Base-by-base conservation (phyloP, 2,329 filamentous ascomycete genomes). In the Colletotrichum tabaci region DNA sequence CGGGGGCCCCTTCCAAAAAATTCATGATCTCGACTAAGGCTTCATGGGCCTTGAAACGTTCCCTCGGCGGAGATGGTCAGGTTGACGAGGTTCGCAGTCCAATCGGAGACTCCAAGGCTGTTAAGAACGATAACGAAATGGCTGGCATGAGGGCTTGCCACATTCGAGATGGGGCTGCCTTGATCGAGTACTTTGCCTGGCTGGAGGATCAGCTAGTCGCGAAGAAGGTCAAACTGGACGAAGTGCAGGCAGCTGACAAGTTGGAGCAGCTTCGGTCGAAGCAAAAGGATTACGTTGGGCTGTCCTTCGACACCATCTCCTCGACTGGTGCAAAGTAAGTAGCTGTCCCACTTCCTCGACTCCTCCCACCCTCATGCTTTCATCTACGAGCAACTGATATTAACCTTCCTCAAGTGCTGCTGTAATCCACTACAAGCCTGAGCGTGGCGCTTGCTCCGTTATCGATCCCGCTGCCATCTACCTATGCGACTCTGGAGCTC, bases 101-200 rank as follows among this genome's bases (percentile, higher is more conserved):
- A 1, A 89, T 99, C 69, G 92, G 91, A 5, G 95, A 98, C 82
- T 90, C 95, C 46, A 99, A 99, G 84, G 95, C 96, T 9, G 87
- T 98, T 80, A 99, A 99, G 84, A 99, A 98, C 76, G 90, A 94
- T 67, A 91, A 89, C 0, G 96, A 99, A 80, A 85, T 98, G 55
- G 90, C 94, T 77, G 96, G 96, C 72, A 98, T 99, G 96, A 90
- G 95, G 73, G 90, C 93, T 68, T 98, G 96, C 79, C 96, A 99
- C 79, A 90, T 98, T 75, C 91, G 96, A 74, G 96, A 99, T 78
- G 96, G 96, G 57, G 95, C 94, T 57, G 96, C 96, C 2, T 83
- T 98, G 73, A 95, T 91, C 67, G 91, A 98, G 79, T 99, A 95
- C 81, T 98, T 99, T 81, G 94, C 96, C 15, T 99, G 96, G 96